Evolutionary conservation across 2,329 filamentous ascomycete genomes (phyloP).

Genomic region (Calonectria hongkongensis): DNA sequence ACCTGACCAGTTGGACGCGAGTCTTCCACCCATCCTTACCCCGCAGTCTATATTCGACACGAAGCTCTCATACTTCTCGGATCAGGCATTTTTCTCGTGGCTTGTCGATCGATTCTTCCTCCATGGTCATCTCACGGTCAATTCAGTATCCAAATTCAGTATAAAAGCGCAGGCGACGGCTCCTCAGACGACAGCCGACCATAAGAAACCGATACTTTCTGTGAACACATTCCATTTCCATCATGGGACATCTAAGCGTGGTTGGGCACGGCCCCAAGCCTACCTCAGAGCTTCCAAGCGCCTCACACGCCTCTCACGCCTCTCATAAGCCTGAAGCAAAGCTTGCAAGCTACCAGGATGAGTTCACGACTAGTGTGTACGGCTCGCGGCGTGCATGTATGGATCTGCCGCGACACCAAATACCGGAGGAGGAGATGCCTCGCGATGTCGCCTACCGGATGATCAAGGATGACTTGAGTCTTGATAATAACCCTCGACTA

Average conservation of each 20-base stretch:
- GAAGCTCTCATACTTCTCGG: neutral
- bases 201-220: neutral
- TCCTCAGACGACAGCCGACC: neutral
- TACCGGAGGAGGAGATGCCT: constrained; percentile 94
- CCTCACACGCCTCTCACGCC: constrained; percentile 46
- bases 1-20: neutral
- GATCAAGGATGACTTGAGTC: constrained; percentile 95
- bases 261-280: constrained; percentile 59
- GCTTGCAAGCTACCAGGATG: constrained; percentile 71
- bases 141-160: neutral
- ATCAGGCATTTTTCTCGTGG: neutral
- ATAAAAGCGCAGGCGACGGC: neutral
- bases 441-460: constrained; percentile 92
- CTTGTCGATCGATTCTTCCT: neutral
- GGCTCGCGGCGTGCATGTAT: constrained; percentile 88
- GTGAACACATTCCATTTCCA: constrained; percentile 35
- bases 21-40: constrained; percentile 4
- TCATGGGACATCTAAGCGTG: constrained; percentile 72
- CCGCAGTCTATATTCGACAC: neutral
- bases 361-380: constrained; percentile 88
- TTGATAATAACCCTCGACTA: constrained; percentile 93
- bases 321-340: constrained; percentile 61
- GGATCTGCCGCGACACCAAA: constrained; percentile 88
- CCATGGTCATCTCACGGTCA: neutral
- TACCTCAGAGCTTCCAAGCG: constrained; percentile 49